Base-by-base conservation (phyloP, 2,329 filamentous ascomycete genomes). In the Botryosphaeria dothidea region DNA sequence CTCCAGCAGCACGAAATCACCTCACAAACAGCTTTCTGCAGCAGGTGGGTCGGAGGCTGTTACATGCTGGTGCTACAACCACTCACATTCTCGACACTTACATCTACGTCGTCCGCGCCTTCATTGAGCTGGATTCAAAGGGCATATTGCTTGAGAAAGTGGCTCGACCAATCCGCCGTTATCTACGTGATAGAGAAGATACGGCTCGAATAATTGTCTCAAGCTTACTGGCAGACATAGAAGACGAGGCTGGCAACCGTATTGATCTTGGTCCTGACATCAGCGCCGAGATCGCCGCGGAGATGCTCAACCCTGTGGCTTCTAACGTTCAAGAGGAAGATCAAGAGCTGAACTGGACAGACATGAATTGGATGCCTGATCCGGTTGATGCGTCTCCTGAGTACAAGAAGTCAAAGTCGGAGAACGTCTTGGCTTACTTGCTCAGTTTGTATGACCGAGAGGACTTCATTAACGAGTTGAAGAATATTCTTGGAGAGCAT, bases 391-490 rank as follows among this genome's bases (percentile, higher is more conserved):
- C 95, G 1, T 93, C 92, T 9, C 90, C 92, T 3, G 80, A 97
- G 74, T 97, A 97, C 80, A 92, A 91, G 73, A 90, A 93, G 66
- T 92, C 92, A 11, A 96, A 92, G 75, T 91, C 88, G 48, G 91
- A 93, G 68, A 95, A 99, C 76, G 90, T 98, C 13, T 92, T 98
- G 65, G 93, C 93, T 61, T 96, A 93, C 61, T 82, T 99, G 48
- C 91, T 98, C 69, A 90, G 88, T 66, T 87, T 96, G 0, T 91
- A 97, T 69, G 94, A 97, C 13, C 90, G 91, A 19, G 92, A 93
- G 69, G 94, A 97, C 51, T 98, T 98, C 73, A 95, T 97, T 77
- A 96, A 93, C 70, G 94, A 98, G 75, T 90, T 99, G 67, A 93
- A 97, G 73, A 88, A 85, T 62, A 92, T 96, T 48, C 86, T 99